Evolutionary conservation across 2,329 filamentous ascomycete genomes (phyloP), one percentile per base, ranked within the genome.

Genomic region (Aspergillus phoenicis): DNA sequence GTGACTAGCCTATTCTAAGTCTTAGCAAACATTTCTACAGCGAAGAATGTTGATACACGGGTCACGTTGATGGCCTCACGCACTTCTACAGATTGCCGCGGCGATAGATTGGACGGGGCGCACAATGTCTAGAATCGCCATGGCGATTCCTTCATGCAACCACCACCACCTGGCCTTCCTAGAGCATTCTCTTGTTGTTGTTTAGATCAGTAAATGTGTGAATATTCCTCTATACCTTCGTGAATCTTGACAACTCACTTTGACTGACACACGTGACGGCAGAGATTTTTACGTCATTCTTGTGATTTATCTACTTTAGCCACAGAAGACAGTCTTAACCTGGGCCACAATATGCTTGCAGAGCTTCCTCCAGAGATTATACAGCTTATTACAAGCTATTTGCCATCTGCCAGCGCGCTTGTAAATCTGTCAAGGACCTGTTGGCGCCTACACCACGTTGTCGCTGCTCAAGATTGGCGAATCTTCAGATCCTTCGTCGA

Each of bases 381-480:
- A 11, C 76, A 77, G 58, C 71, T 77, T 33, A 76, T 82, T 38
- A 73, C 75, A 52, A 66, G 65, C 55, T 71, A 75, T 68, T 72
- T 86, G 7, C 78, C 82, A 1, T 79, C 78, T 11, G 79, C 80
- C 5, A 78, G 74, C 56, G 75, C 77, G 22, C 66, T 86, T 41
- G 68, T 75, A 13, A 70, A 73, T 60, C 73, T 87, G 17, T 75
- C 80, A 3, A 74, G 74, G 39, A 81, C 81, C 15, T 84, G 78
- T 65, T 80, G 71, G 52, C 74, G 72, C 39, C 71, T 86, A 10
- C 71, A 83, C 65, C 64, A 70, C 8, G 79, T 82, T 58, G 72
- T 84, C 38, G 72, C 78, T 5, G 76, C 78, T 45, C 77, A 82
- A 58, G 79, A 83, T 49, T 84, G 82, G 73, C 76, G 79, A 33